Evolutionary conservation across 805 yeast species (phyloP), one percentile per base, ranked within the genome.

Genomic region (Saccharomycopsis lassenensis): DNA sequence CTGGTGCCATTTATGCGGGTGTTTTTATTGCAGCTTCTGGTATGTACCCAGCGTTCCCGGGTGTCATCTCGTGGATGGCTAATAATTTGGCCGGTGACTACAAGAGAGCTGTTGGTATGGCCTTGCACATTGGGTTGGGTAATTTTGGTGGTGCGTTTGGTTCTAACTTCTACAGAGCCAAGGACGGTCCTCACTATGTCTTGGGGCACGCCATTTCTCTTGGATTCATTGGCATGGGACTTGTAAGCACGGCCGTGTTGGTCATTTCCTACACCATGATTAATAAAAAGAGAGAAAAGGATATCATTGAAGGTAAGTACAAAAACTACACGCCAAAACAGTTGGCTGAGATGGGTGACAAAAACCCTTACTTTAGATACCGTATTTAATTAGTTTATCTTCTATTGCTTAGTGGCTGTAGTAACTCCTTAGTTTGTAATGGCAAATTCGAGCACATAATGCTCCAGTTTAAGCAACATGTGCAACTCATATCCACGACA

Each of bases 331-430:
- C 54, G 5, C 52, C 48, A 19, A 41, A 47, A 22, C 55, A 61
- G 35, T 46, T 62, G 26, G 40, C 51, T 7, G 51, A 50, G 29
- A 48, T 61, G 62, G 69, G 68, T 12, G 68, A 64, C 45, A 56
- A 55, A 39, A 56, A 56, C 29, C 69, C 69, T 1, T 53, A 55
- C 23, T 63, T 56, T 39, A 45, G 48, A 8, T 63, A 63, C 38
- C 27, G 41, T 20, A 19, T 37, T 26, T 37, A 27, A 21, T 12
- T n/a, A 10, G 29, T 40, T 11, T 41, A 41, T 27, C 40, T 23
- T 23, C n/a, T 23, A 23, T 10, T n/a, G 10, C n/a, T 23, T 23
- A n/a, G n/a, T n/a, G n/a, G 25, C 25, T 23, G 25, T 23, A 23
- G n/a, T 23, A n/a, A 23, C 10, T n/a, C n/a, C n/a, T 23, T 23